Evolutionary conservation across 805 yeast genomes (phyloP), one percentile per base, ranked within the genome.

Genomic region (Saturnispora saitoi): DNA sequence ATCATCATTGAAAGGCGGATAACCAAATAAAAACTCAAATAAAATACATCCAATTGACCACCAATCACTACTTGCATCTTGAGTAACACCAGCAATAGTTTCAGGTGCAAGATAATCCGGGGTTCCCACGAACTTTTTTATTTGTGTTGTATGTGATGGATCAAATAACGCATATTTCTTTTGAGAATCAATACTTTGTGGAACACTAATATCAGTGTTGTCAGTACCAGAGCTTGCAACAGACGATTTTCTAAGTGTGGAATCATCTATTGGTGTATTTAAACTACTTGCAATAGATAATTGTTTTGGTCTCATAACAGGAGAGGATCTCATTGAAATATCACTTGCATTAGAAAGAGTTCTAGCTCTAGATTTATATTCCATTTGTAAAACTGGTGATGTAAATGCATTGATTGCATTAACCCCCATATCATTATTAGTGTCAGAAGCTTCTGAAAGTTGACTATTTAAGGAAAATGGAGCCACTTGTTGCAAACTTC

Each of bases 101-200:
- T 93, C 99, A 0, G 99, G 99, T 0, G 99, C 95, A 36, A 95
- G 74, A 64, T 93, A 93, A 63, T 93, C 99, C 0, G 99, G 99
- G 0, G 99, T 93, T 0, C 99, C 99, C 30, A 89, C 95, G 58
- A 91, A 90, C 52, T 75, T 77, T 56, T 80, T 77, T 24, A 73
- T 69, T 46, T 76, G 78, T 1, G 75, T 72, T 5, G 65, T 56
- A 15, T 54, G 50, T 7, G 53, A 51, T 0, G 95, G 95, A 62
- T 89, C 89, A 61, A 81, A 87, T 39, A 90, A 70, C 0, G 89
- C 88, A 52, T 75, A 75, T 49, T 41, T 45, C 40, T 72, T 71
- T 1, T 71, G 59, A 4, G 57, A 54, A 32, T 59, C 65, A 2
- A 56, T 48, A 11, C 37, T 50, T 9, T 41, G 43, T 4, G 17